phyloP scores from a whole-genome alignment of 345 rosid genomes.

The Limnanthes douglasii region DNA sequence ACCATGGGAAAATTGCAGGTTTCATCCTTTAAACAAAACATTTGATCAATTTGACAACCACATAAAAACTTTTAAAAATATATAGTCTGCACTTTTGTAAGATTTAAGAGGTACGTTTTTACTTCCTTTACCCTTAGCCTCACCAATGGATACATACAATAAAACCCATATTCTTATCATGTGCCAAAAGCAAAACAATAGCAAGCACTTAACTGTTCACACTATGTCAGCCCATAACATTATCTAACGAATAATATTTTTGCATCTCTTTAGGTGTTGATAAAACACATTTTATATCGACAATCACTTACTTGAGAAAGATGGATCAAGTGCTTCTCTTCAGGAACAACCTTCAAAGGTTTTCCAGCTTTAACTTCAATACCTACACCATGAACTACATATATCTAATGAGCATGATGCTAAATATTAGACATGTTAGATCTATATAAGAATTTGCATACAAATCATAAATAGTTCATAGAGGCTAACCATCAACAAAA shows the following conservation, averaged over 20 bases:
- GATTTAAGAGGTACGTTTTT: slow-evolving; percentile 33
- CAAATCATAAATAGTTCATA: background rate
- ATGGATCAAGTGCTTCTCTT: slow-evolving; percentile 15
- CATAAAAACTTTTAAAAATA: no score
- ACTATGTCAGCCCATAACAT: no score
- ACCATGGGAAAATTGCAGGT: no score
- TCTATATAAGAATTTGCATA: background rate
- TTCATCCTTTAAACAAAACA: no score
- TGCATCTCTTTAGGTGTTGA: no score
- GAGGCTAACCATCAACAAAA: background rate
- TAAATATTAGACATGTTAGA: no score
- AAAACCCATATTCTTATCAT: background rate
- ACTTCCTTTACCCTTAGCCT: slow-evolving; percentile 27
- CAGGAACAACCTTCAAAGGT: slow-evolving; percentile 24
- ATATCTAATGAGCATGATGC: no score
- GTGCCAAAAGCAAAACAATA: background rate
- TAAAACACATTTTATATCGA: no score
- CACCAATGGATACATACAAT: slow-evolving; percentile 54
- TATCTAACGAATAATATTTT: no score
- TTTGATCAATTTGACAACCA: no score
- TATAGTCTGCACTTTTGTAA: no score
- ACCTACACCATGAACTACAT: no score
- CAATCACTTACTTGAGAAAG: slow-evolving; percentile 37
- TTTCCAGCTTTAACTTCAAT: slow-evolving; percentile 42
- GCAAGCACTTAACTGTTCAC: background rate